Evolutionary conservation across 2,329 filamentous ascomycete species (phyloP).

Genomic region (Aspergillus carbonarius): DNA sequence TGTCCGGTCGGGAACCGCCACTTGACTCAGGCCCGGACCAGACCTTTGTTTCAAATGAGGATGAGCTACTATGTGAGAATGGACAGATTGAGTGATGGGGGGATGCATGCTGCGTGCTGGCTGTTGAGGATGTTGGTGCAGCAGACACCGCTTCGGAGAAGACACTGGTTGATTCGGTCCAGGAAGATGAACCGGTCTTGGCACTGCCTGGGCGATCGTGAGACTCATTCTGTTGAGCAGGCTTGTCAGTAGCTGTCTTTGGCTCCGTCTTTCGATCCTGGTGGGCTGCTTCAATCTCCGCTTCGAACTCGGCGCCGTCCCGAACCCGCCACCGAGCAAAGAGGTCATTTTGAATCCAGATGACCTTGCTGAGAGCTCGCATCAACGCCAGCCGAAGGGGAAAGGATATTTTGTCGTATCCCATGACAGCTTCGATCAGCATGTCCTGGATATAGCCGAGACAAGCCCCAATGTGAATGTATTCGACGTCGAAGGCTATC

Average conservation of each 20-base stretch:
- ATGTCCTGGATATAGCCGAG: constrained; percentile 76
- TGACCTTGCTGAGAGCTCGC: constrained; percentile 74
- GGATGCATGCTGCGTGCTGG: constrained; percentile 27
- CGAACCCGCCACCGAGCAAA: constrained; percentile 79
- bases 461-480: constrained; percentile 71
- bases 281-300: constrained; percentile 30
- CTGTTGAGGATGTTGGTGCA: background rate
- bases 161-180: background rate
- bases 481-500: constrained; percentile 74
- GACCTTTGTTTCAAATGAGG: constrained; percentile 31
- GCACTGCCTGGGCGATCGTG: background rate
- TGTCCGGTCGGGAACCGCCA: background rate
- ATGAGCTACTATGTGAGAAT: constrained; percentile 27
- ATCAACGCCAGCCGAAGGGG: constrained; percentile 70
- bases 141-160: background rate
- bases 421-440: constrained; percentile 72
- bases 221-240: background rate
- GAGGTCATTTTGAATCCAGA: constrained; percentile 86
- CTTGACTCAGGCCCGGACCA: constrained; percentile 14
- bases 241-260: background rate
- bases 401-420: constrained; percentile 65
- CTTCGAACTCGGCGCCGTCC: constrained; percentile 62
- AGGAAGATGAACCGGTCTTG: background rate
- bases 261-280: background rate
- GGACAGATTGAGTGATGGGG: constrained; percentile 25